These are phyloP conservation scores for Spirogloea muscicola DNA, from an alignment of 139 green algal genomes.

Conservation along the genomic window DNA sequence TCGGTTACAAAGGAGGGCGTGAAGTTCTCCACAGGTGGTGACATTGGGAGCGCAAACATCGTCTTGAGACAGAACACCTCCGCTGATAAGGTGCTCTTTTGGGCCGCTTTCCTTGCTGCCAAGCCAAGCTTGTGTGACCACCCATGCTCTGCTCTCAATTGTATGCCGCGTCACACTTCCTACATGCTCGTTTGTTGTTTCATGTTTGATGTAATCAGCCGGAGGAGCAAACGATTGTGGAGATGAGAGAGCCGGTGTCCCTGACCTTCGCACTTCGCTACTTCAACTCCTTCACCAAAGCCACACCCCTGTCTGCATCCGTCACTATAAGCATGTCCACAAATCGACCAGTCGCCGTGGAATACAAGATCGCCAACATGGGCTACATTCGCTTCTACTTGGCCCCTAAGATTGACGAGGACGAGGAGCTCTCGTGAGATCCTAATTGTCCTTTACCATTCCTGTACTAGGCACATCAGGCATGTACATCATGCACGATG, in stretches of 20 bases:
- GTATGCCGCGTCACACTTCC: too few species aligned
- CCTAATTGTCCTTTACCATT: too few species aligned
- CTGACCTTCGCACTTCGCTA: slow-evolving; percentile 97
- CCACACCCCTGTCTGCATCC: slow-evolving; percentile 57
- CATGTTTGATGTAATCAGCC: too few species aligned
- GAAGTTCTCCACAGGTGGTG: slow-evolving; percentile 89
- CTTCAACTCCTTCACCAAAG: slow-evolving; percentile 96
- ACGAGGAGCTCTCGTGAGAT: too few species aligned
- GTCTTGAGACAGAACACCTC: slow-evolving; percentile 70
- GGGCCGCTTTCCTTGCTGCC: not conserved
- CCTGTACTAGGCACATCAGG: too few species aligned
- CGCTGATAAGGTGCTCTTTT: slow-evolving; percentile 42
- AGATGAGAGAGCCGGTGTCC: slow-evolving; percentile 87
- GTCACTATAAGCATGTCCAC: slow-evolving; percentile 81
- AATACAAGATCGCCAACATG: slow-evolving; percentile 86
- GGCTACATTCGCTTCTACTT: slow-evolving; percentile 78
- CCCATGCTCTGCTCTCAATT: too few species aligned
- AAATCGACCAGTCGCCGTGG: slow-evolving; percentile 86
- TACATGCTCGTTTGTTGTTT: too few species aligned
- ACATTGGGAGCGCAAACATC: slow-evolving; percentile 95
- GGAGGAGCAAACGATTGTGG: slow-evolving; percentile 82
- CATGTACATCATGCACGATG: too few species aligned
- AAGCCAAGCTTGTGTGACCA: too few species aligned
- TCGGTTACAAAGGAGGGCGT: slow-evolving; percentile 95
- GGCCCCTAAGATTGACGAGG: slow-evolving; percentile 83